Evolutionary conservation across 2,329 filamentous ascomycete species (phyloP).

Genomic region (Kalaharituber pfeilii): DNA sequence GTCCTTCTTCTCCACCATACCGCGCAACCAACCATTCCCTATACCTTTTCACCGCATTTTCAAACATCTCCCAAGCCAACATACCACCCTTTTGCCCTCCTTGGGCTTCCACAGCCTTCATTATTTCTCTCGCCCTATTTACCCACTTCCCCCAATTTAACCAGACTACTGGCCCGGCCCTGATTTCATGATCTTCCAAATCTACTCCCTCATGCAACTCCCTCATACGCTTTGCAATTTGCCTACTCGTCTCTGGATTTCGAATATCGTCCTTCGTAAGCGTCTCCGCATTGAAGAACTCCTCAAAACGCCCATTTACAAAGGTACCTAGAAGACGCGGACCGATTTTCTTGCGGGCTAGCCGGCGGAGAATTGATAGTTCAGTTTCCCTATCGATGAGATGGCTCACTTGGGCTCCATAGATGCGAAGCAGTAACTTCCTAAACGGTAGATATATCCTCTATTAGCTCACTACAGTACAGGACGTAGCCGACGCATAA

Average conservation of each 20-base stretch:
- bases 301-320: slow-evolving; percentile 84
- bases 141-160: slow-evolving; percentile 93
- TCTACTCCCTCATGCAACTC: slow-evolving; percentile 91
- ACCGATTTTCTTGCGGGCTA: slow-evolving; percentile 84
- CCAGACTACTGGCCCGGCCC: slow-evolving; percentile 68
- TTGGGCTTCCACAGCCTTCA: slow-evolving; percentile 32
- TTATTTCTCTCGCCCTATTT: slow-evolving; percentile 37
- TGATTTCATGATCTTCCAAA: slow-evolving; percentile 57
- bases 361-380: slow-evolving; percentile 63
- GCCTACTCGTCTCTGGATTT: slow-evolving; percentile 63
- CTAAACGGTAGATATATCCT: too few relatives aligned
- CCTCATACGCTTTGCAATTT: slow-evolving; percentile 94
- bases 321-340: slow-evolving; percentile 84
- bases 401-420: slow-evolving; percentile 87
- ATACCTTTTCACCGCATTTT: slow-evolving; percentile 57
- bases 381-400: slow-evolving; percentile 88
- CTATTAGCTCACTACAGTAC: not conserved
- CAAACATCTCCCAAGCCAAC: slow-evolving; percentile 64
- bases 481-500: not conserved
- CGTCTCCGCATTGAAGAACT: slow-evolving; percentile 64
- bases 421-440: slow-evolving; percentile 77
- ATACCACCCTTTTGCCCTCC: slow-evolving; percentile 44
- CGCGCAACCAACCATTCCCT: slow-evolving; percentile 48
- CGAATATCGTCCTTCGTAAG: slow-evolving; percentile 62
- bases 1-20: slow-evolving; percentile 43